Evolutionary conservation across 495 filamentous ascomycete species (phyloP), one percentile per base, ranked within the genome.

Genomic region (Aspergillus wentii): DNA sequence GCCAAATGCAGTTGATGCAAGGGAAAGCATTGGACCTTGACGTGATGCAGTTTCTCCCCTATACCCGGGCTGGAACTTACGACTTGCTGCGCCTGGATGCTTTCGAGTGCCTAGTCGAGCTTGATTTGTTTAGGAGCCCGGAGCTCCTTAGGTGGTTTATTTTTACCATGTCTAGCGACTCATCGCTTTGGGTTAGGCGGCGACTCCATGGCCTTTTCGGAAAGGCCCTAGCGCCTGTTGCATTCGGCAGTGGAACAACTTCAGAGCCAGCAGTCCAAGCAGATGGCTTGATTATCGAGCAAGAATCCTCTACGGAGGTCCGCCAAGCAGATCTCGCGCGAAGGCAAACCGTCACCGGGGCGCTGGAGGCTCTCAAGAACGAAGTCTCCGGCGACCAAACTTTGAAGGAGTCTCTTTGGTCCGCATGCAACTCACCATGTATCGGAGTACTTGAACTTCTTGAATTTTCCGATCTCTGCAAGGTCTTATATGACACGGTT

Each of bases 71-170:
- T 41, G 84, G 77, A 32, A 95, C 85, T 14, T 77, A 80, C 29
- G 88, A 95, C 36, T 66, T 79, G 10, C 78, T 97, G 17, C 85
- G 92, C 2, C 61, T 94, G 25, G 81, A 84, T 44, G 89, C 88
- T 2, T 95, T 94, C 51, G 74, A 83, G 33, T 85, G 78, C 37
- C 72, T 97, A 1, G 72, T 91, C 25, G 82, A 91, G 30, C 73
- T 94, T 13, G 88, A 89, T 23, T 64, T 85, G 30, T 66, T 88
- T 22, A 66, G 74, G 19, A 75, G 75, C 34, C 63, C 76, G 8
- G 60, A 71, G 2, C 68, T 95, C 17, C 49, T 89, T 26, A 69
- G 69, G 36, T 83, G 85, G 54, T 76, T 95, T 31, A 69, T 95
- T 9, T 75, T 75, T 35, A 71, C 75, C 17, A 66, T 94, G 52